A percentile compares a stretch with the other conserved stretches of the same genome.
phyloP scores from a whole-genome alignment of 306 rosid species.

The Castanea mollissima region DNA sequence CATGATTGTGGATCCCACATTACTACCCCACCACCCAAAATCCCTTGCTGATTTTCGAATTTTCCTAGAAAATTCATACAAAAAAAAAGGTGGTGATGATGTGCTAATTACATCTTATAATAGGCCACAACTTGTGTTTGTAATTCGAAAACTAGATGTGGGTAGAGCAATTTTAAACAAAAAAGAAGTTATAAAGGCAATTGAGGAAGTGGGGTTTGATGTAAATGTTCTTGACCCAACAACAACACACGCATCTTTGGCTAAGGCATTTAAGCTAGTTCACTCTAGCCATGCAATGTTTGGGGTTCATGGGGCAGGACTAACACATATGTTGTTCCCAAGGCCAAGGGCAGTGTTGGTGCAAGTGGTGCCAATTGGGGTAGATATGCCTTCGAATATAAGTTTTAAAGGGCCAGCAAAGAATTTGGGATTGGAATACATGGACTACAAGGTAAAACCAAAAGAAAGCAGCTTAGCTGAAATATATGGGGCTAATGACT shows the following conservation, averaged over 20 bases:
- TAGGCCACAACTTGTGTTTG: slow-evolving; percentile 20
- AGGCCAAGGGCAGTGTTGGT: slow-evolving; percentile 28
- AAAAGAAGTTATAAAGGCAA: slow-evolving; percentile 10
- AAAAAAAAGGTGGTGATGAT: neutral
- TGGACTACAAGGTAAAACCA: slow-evolving; percentile 30
- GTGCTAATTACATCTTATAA: neutral
- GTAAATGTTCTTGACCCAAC: slow-evolving; percentile 33
- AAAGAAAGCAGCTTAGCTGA: slow-evolving; percentile 32
- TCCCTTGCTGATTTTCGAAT: slow-evolving; percentile 26
- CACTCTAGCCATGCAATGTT: slow-evolving; percentile 38
- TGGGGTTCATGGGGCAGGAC: slow-evolving; percentile 57
- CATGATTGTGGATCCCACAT: slow-evolving; percentile 29
- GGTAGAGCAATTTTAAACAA: slow-evolving; percentile 32
- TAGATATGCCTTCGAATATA: slow-evolving; percentile 24
- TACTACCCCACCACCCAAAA: slow-evolving; percentile 30
- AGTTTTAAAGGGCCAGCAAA: slow-evolving; percentile 23
- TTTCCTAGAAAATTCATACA: slow-evolving; percentile 21
- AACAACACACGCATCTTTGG: slow-evolving; percentile 7
- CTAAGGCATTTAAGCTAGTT: slow-evolving; percentile 4
- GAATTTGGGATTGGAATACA: slow-evolving; percentile 29
- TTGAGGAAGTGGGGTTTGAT: slow-evolving; percentile 35
- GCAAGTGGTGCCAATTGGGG: slow-evolving; percentile 55
- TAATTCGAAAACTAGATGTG: neutral
- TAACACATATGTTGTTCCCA: slow-evolving; percentile 43
- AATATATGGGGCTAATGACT: slow-evolving; percentile 26